Evolutionary conservation across 1,284 basidiomycete species (phyloP), one percentile per base, ranked within the genome.

Genomic region (Ganoderma sinense): DNA sequence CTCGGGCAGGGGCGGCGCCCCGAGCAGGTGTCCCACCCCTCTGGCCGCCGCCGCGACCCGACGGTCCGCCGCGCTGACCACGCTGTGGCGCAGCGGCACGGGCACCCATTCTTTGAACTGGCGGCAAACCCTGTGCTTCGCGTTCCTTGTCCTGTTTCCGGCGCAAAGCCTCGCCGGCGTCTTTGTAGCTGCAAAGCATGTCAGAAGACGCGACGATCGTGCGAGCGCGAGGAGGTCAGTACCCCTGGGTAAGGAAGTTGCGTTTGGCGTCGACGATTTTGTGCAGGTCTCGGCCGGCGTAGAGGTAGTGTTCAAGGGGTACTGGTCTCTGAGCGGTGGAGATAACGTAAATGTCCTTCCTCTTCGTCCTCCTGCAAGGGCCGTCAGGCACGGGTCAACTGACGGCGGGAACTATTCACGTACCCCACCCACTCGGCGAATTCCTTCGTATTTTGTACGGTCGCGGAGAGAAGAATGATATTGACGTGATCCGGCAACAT

Each of bases 351-450:
- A 99, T 98, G 76, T 99, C 97, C 82, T 99, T 99, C 86, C 97
- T 98, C 85, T 99, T 99, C 1, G 98, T 99, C 13, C 98, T 94
- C 2, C 98, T 97, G 73, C 33, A 58, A 8, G 23, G 6, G 7
- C 26, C 0, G 40, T 56, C 41, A 18, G n/a, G 45, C 26, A 20
- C 53, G 23, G 26, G 40, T 67, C 18, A 65, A 67, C 29, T 18
- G 59, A 64, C 31, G 11, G 60, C 29, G 31, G 29, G 16, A 40
- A 33, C 39, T 66, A 31, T 66, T 40, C 26, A 80, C 91, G 78
- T 79, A 97, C 96, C 97, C 98, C 69, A 99, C 97, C 98, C 98
- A 99, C 77, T 97, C 97, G 1, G 98, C 98, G 79, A 99, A 99
- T 79, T 99, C 98, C 77, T 94, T 96, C 2, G 97, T 96, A 78